Conservation (phyloP, 73 alveolate species). For the Loxodes magnus region DNA sequence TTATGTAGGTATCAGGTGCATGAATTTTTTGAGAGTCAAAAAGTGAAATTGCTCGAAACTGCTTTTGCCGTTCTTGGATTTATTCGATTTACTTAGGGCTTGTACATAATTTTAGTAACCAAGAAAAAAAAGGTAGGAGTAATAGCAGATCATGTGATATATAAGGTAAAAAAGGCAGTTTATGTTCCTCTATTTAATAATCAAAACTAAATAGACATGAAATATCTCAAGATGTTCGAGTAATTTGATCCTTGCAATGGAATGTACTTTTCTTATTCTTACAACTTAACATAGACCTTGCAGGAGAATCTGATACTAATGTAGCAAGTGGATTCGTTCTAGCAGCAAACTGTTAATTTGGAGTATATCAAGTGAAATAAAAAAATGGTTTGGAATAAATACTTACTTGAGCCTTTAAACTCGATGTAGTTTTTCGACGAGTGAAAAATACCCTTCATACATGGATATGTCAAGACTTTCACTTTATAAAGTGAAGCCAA, state of each 20-base stretch:
- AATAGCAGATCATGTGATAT: conserved; percentile 26
- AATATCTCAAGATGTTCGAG: conserved; percentile 31
- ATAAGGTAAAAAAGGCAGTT: conserved; percentile 19
- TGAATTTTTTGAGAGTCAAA: too few relatives aligned
- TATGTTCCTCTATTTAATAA: conserved; percentile 23
- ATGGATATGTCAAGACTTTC: conserved; percentile 63
- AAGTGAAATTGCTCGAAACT: too few relatives aligned
- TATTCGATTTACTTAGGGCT: conserved; percentile 27
- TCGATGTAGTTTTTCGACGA: conserved; percentile 41
- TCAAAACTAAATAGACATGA: conserved; percentile 28
- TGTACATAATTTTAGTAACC: conserved; percentile 18
- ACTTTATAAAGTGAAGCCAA: conserved; percentile 32
- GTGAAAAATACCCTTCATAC: conserved; percentile 85
- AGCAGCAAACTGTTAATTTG: neutral
- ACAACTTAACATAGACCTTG: conserved; percentile 58
- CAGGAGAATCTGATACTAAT: conserved; percentile 39
- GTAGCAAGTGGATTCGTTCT: neutral
- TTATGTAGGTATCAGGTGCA: too few relatives aligned
- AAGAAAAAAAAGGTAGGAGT: conserved; percentile 21
- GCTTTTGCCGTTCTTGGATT: conserved; percentile 28
- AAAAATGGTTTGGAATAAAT: conserved; percentile 79
- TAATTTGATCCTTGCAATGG: conserved; percentile 54
- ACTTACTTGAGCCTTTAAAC: conserved; percentile 48
- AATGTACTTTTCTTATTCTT: conserved; percentile 64
- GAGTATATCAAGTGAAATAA: conserved; percentile 29